Percentiles rank a stretch among this genome's conserved stretches.
Evolutionary conservation across 345 rosid genomes (phyloP).

Genomic region (Linum trigynum): DNA sequence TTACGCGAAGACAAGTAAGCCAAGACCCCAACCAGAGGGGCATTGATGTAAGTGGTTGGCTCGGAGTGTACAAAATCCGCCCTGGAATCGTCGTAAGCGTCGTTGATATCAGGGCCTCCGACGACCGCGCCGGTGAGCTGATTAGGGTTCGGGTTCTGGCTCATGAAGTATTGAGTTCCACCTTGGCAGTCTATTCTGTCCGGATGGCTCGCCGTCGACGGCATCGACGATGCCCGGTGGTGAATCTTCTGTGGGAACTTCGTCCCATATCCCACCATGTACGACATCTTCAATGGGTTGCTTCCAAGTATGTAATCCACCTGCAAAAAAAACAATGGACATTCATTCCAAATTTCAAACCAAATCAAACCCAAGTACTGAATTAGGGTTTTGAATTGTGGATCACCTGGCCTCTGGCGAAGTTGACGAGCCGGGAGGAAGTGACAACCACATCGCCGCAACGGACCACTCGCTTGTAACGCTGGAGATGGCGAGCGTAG

Average conservation of each 20-base stretch:
- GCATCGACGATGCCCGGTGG: conserved; percentile 19
- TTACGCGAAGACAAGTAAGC: too few species aligned
- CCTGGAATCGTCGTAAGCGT: background rate
- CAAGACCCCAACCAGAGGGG: too few species aligned
- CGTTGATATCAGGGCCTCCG: conserved; percentile 15
- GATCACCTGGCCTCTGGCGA: conserved; percentile 17
- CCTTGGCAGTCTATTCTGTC: conserved; percentile 5
- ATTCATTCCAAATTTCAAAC: background rate
- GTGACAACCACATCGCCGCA: conserved; percentile 13
- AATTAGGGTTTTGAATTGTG: background rate
- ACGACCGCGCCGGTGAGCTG: conserved; percentile 17
- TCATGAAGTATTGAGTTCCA: conserved; percentile 13
- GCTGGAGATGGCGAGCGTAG: conserved; percentile 10
- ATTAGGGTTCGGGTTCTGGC: conserved; percentile 14
- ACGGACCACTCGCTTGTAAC: conserved; percentile 4
- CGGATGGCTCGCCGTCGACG: conserved; percentile 4
- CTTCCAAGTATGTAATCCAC: conserved; percentile 21
- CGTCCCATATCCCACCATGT: conserved; percentile 21
- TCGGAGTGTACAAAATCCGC: background rate
- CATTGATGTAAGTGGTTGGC: too few species aligned
- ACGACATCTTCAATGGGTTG: conserved; percentile 20
- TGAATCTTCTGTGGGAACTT: conserved; percentile 16
- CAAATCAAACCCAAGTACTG: background rate
- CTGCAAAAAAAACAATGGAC: conserved; percentile 2
- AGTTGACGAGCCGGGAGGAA: conserved; percentile 9